A percentile compares a stretch with the other conserved stretches of the same genome.
phyloP scores from a whole-genome alignment of 139 green algal genomes.

The Picochlorum sp. region DNA sequence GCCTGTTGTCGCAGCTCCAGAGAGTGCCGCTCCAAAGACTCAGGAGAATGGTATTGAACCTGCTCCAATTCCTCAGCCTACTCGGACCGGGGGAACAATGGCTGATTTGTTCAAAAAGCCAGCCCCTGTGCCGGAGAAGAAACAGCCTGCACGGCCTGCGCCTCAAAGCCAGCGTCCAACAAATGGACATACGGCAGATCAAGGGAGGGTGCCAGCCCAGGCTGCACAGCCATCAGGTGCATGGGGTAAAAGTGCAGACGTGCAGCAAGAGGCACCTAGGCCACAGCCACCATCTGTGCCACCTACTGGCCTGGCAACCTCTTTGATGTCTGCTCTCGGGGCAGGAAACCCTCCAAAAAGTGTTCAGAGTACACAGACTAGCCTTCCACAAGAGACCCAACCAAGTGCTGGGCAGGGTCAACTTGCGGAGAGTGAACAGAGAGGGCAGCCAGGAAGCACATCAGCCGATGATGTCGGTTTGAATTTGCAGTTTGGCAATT shows the following conservation, averaged over 20 bases:
- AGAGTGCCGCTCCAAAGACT: conserved; percentile 10
- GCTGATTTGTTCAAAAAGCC: conserved; percentile 34
- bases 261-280: neutral
- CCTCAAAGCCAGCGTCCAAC: conserved; percentile 9
- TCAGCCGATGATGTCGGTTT: conserved; percentile 17
- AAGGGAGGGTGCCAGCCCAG: neutral
- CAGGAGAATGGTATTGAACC: conserved; percentile 9
- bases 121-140: conserved; percentile 12
- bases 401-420: conserved; percentile 21
- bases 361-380: neutral
- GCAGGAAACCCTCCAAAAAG: conserved; percentile 4
- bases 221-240: conserved; percentile 8
- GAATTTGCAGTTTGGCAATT: conserved; percentile 42
- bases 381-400: neutral
- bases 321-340: conserved; percentile 21
- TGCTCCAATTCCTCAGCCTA: neutral
- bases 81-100: conserved; percentile 18
- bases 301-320: neutral
- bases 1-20: conserved; percentile 2
- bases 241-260: conserved; percentile 22
- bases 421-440: neutral
- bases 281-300: conserved; percentile 9
- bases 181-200: neutral
- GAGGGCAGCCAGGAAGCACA: conserved; percentile 5
- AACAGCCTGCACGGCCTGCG: neutral